phyloP scores from a whole-genome alignment of 352 stramenopile genomes.

The Aphanomyces invadans region DNA sequence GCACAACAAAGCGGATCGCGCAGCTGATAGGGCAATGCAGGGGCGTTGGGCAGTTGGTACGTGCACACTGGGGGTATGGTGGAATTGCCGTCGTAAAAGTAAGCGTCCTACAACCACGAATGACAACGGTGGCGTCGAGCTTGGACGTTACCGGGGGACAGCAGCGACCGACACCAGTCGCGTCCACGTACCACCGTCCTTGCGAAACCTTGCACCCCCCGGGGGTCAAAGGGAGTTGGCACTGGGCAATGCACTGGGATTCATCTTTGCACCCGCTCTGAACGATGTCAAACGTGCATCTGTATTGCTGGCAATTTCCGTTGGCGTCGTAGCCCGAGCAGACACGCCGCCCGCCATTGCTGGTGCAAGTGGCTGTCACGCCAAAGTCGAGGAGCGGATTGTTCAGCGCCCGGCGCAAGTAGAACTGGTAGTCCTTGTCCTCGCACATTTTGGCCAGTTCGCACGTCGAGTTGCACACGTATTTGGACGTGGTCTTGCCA shows the following conservation, averaged over 20 bases:
- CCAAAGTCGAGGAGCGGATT: neutral
- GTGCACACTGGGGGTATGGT: neutral
- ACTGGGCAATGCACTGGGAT: neutral
- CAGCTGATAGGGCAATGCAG: neutral
- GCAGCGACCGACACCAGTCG: neutral
- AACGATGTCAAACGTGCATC: constrained; percentile 10
- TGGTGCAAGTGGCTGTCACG: neutral
- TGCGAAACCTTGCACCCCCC: neutral
- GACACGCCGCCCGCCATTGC: neutral
- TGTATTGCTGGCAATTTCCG: neutral
- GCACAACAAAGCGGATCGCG: constrained; percentile 6
- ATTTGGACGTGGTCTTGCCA: neutral
- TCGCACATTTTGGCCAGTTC: constrained; percentile 5
- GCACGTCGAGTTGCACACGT: constrained; percentile 11
- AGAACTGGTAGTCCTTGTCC: neutral
- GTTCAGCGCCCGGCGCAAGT: neutral
- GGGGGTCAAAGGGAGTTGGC: neutral
- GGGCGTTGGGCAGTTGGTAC: constrained; percentile 1
- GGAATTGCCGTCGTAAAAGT: neutral
- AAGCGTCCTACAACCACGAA: neutral
- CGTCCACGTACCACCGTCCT: neutral
- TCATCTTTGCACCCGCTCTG: neutral
- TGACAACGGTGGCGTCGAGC: neutral
- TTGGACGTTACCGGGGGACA: constrained; percentile 4
- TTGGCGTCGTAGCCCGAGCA: constrained; percentile 9